These are phyloP conservation scores for Lactifluus subvellereus DNA, from an alignment of 768 basidiomycete species.

Conservation along the genomic window DNA sequence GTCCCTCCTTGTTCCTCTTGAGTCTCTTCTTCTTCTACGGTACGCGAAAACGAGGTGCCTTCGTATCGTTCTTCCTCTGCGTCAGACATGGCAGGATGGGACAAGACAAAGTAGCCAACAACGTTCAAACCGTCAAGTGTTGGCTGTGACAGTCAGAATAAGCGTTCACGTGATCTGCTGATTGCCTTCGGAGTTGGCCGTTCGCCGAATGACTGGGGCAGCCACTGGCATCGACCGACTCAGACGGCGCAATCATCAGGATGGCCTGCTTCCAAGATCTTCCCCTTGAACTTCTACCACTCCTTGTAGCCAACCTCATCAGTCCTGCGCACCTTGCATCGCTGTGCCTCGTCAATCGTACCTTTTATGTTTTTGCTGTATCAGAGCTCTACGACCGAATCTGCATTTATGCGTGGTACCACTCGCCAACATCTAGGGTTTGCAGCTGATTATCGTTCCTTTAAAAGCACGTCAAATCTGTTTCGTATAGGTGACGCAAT, in stretches of 20 bases:
- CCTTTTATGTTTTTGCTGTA: constrained; percentile 47
- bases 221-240: too few relatives aligned
- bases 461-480: neutral
- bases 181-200: too few relatives aligned
- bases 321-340: constrained; percentile 48
- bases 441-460: neutral
- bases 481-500: constrained; percentile 44
- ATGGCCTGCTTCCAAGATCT: constrained; percentile 50
- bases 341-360: constrained; percentile 51
- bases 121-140: neutral
- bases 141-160: neutral
- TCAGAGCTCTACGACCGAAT: constrained; percentile 52
- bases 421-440: constrained; percentile 56
- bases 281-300: constrained; percentile 59
- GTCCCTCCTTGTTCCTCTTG: constrained; percentile 32
- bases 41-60: constrained; percentile 29
- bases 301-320: constrained; percentile 45
- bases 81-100: constrained; percentile 41
- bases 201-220: too few relatives aligned
- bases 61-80: constrained; percentile 34
- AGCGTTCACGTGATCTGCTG: neutral
- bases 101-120: constrained; percentile 20
- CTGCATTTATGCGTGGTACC: constrained; percentile 68
- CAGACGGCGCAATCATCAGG: too few relatives aligned
- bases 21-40: constrained; percentile 29